phyloP scores from a whole-genome alignment of 805 yeast species.

The Saturnispora ahearnii region DNA sequence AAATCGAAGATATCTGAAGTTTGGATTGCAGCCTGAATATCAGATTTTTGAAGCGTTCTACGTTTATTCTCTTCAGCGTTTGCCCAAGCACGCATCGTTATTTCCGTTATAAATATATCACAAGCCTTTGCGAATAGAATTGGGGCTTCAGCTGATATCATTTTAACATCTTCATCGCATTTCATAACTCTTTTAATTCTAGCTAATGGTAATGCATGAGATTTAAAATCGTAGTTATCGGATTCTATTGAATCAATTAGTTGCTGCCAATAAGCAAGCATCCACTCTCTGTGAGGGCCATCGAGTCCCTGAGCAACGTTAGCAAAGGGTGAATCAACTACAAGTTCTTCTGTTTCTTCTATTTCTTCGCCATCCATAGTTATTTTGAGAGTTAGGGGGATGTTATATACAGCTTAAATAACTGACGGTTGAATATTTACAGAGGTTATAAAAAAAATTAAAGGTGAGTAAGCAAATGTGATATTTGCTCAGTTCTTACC shows the following conservation, averaged over 20 bases:
- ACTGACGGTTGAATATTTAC: too few relatives aligned
- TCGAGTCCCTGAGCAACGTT: slow-evolving; percentile 90
- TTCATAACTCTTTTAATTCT: slow-evolving; percentile 97
- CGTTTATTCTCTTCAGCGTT: slow-evolving; percentile 96
- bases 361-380: background rate
- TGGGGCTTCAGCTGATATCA: slow-evolving; percentile 99
- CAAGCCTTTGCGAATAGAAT: slow-evolving; percentile 96
- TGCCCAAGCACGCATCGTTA: slow-evolving; percentile 98
- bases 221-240: slow-evolving; percentile 84
- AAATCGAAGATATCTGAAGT: slow-evolving; percentile 97
- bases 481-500: too few relatives aligned
- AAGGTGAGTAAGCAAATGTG: too few relatives aligned
- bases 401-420: background rate
- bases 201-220: slow-evolving; percentile 91
- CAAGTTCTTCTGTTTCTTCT: background rate
- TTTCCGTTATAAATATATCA: slow-evolving; percentile 91
- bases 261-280: slow-evolving; percentile 98
- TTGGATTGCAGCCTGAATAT: slow-evolving; percentile 90
- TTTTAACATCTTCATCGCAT: slow-evolving; percentile 92
- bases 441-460: too few relatives aligned
- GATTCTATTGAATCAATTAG: slow-evolving; percentile 84
- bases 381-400: background rate
- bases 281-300: slow-evolving; percentile 74
- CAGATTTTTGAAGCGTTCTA: slow-evolving; percentile 87
- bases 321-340: slow-evolving; percentile 29